Evolutionary conservation across 768 basidiomycete species (phyloP).

Genomic region (Mycena leptocephala): DNA sequence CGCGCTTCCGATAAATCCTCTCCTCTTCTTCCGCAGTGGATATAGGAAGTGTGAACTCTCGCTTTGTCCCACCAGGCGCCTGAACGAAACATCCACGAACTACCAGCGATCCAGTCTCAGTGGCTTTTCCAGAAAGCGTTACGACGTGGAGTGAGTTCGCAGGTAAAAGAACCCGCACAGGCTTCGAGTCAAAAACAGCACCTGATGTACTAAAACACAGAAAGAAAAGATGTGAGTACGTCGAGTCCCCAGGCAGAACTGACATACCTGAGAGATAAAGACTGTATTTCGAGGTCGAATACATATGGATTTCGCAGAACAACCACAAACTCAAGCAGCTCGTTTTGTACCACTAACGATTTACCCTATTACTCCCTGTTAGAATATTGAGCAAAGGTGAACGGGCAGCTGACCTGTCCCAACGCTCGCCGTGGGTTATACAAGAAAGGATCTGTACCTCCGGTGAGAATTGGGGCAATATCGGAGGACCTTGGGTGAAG

Average conservation of each 20-base stretch:
- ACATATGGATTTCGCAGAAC: slow-evolving; percentile 93
- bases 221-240: slow-evolving; percentile 6
- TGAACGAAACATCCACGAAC: slow-evolving; percentile 88
- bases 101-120: slow-evolving; percentile 75
- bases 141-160: slow-evolving; percentile 84
- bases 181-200: slow-evolving; percentile 77
- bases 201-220: slow-evolving; percentile 80
- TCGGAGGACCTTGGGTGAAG: slow-evolving; percentile 60
- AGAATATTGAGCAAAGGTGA: slow-evolving; percentile 3
- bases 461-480: slow-evolving; percentile 67
- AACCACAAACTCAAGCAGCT: slow-evolving; percentile 85
- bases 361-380: slow-evolving; percentile 58
- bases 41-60: slow-evolving; percentile 85
- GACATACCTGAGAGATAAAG: slow-evolving; percentile 84
- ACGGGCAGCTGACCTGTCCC: slow-evolving; percentile 65
- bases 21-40: slow-evolving; percentile 82
- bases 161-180: slow-evolving; percentile 77
- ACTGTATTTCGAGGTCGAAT: slow-evolving; percentile 92
- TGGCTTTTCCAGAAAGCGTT: slow-evolving; percentile 77
- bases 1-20: slow-evolving; percentile 68
- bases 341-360: slow-evolving; percentile 85
- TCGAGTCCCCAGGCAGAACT: neutral
- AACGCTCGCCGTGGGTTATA: slow-evolving; percentile 88
- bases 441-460: slow-evolving; percentile 86
- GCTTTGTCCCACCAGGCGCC: slow-evolving; percentile 78